Evolutionary conservation across 2,329 filamentous ascomycete species (phyloP).

Genomic region (Fusarium abutilonis): DNA sequence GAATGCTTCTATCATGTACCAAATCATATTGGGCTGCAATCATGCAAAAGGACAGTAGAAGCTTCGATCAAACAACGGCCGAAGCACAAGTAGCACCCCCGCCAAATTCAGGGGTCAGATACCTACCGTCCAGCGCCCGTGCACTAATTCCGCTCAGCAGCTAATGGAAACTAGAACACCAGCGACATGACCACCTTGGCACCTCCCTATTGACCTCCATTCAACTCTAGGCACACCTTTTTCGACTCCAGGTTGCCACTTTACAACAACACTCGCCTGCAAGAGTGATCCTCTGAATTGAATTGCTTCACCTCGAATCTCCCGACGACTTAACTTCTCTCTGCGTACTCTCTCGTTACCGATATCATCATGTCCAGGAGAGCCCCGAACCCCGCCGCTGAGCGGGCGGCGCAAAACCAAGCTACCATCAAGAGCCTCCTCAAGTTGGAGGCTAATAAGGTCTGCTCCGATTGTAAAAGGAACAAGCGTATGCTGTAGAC

Average conservation of each 20-base stretch:
- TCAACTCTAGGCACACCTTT: conserved; percentile 29
- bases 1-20: too few species aligned
- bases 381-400: conserved; percentile 78
- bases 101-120: conserved; percentile 31
- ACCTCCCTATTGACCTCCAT: conserved; percentile 42
- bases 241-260: conserved; percentile 40
- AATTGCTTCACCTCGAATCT: not conserved
- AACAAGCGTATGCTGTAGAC: conserved; percentile 81
- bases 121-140: conserved; percentile 22
- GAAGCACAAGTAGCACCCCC: conserved; percentile 6
- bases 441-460: conserved; percentile 95
- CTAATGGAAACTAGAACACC: conserved; percentile 34
- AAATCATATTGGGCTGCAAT: not conserved
- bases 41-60: conserved; percentile 4
- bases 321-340: conserved; percentile 3
- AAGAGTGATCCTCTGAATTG: conserved; percentile 8
- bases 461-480: conserved; percentile 97
- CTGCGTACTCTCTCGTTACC: conserved; percentile 3
- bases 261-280: conserved; percentile 28
- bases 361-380: conserved; percentile 76
- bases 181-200: conserved; percentile 43
- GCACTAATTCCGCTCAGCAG: conserved; percentile 39
- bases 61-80: conserved; percentile 18
- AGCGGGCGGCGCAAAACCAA: conserved; percentile 92
- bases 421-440: conserved; percentile 92